Conservation (phyloP, 169 alveolate species). For the Plasmodium billcollinsi region DNA sequence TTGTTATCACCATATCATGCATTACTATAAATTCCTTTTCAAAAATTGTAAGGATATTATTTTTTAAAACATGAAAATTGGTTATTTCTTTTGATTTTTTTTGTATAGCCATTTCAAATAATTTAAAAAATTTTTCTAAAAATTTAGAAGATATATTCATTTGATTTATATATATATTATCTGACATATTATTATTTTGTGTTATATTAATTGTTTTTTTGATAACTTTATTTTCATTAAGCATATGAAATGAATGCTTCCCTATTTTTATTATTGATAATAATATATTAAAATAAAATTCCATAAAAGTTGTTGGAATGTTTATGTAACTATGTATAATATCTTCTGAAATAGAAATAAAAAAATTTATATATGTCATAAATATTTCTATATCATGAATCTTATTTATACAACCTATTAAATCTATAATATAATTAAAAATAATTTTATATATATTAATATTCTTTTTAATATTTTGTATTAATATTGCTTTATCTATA, state of each 20-base stretch:
- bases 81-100: conserved; percentile 28
- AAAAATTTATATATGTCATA: conserved; percentile 44
- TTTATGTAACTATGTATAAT: conserved; percentile 44
- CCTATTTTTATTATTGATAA: conserved; percentile 13
- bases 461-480: conserved; percentile 56
- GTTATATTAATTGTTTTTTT: neutral
- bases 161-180: conserved; percentile 1
- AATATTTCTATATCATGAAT: neutral
- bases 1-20: neutral
- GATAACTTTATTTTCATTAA: neutral
- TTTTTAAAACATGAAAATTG: conserved; percentile 53
- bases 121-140: conserved; percentile 29
- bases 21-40: conserved; percentile 24
- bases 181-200: neutral
- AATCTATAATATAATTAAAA: conserved; percentile 28
- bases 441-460: conserved; percentile 43
- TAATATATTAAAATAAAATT: conserved; percentile 49
- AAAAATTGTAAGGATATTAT: conserved; percentile 24
- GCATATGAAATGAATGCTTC: conserved; percentile 15
- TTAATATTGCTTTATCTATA: conserved; percentile 26
- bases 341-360: conserved; percentile 42
- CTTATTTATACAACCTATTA: conserved; percentile 1
- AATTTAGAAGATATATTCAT: conserved; percentile 16
- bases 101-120: conserved; percentile 25
- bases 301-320: conserved; percentile 28